Percentiles rank a stretch among this genome's conserved stretches.
phyloP scores from a whole-genome alignment of 139 green algal genomes.

The Closterium sp. region DNA sequence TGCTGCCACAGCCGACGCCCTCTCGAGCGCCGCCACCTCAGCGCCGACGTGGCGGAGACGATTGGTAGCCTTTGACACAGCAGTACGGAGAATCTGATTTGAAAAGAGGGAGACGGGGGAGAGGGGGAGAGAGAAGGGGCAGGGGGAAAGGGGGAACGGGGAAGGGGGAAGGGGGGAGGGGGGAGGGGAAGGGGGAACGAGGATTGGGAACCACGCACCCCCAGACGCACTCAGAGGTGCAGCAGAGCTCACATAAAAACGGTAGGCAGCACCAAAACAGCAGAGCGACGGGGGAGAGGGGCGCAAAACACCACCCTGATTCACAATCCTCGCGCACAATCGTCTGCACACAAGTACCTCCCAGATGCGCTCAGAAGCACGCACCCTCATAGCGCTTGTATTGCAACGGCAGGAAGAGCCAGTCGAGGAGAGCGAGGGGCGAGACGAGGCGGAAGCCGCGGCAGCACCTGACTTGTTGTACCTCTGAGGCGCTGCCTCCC shows the following conservation, averaged over 20 bases:
- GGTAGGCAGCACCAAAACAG: no score
- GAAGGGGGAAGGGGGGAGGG: neutral
- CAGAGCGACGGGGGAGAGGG: no score
- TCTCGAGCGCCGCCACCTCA: slow-evolving; percentile 7
- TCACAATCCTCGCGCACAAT: no score
- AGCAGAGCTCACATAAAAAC: no score
- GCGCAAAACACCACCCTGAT: no score
- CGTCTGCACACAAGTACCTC: slow-evolving; percentile 12
- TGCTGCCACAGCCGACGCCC: neutral
- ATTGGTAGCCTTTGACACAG: slow-evolving; percentile 40
- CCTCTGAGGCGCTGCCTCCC: no score
- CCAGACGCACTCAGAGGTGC: no score
- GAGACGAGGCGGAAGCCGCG: slow-evolving; percentile 43
- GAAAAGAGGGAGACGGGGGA: no score
- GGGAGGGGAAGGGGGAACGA: neutral
- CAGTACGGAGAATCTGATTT: slow-evolving; percentile 40
- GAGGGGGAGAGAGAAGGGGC: no score
- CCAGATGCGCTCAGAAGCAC: slow-evolving; percentile 41
- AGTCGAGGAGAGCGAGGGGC: slow-evolving; percentile 34
- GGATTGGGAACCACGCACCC: no score
- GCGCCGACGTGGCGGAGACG: slow-evolving; percentile 27
- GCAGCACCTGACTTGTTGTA: no score
- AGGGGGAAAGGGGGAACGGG: neutral
- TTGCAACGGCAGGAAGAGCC: slow-evolving; percentile 8
- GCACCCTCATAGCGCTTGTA: slow-evolving; percentile 8